Percentiles rank a stretch among this genome's conserved stretches.
phyloP scores from a whole-genome alignment of 352 stramenopile species.

The Globisporangium cylindrosporum region DNA sequence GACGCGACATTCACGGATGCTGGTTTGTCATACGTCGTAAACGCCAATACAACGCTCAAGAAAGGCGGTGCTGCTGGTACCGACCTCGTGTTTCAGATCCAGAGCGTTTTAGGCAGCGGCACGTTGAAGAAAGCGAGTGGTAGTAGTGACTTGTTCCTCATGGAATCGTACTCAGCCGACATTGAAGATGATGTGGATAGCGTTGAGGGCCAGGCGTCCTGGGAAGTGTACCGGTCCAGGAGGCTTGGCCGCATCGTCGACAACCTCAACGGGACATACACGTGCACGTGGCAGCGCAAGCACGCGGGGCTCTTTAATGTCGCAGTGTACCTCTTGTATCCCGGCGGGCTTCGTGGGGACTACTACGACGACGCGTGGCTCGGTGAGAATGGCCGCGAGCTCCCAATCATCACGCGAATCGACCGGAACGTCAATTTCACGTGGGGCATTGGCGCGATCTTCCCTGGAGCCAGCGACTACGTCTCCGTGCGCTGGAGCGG shows the following conservation, averaged over 20 bases:
- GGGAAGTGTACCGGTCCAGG: conserved; percentile 23
- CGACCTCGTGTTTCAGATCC: conserved; percentile 47
- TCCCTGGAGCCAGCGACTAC: conserved; percentile 51
- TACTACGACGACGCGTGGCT: conserved; percentile 74
- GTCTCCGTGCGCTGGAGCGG: conserved; percentile 66
- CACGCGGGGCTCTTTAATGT: conserved; percentile 48
- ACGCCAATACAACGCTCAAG: conserved; percentile 23
- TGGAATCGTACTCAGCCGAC: conserved; percentile 39
- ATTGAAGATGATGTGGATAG: conserved; percentile 13
- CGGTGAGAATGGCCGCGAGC: conserved; percentile 13
- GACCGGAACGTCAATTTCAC: conserved; percentile 76
- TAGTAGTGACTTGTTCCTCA: conserved; percentile 27
- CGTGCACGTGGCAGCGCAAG: conserved; percentile 46
- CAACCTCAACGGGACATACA: conserved; percentile 34
- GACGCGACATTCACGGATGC: conserved; percentile 40
- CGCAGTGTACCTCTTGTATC: conserved; percentile 51
- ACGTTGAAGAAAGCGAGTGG: conserved; percentile 14
- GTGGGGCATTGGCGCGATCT: conserved; percentile 47
- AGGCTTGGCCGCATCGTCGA: conserved; percentile 23
- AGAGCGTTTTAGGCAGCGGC: conserved; percentile 49
- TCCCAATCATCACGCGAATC: conserved; percentile 39
- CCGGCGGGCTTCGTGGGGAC: conserved; percentile 54
- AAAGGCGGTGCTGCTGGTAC: conserved; percentile 40
- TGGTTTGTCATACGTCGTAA: conserved; percentile 34
- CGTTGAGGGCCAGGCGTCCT: background rate